phyloP scores from a whole-genome alignment of 2,329 filamentous ascomycete genomes.

The Colletotrichum agaves region DNA sequence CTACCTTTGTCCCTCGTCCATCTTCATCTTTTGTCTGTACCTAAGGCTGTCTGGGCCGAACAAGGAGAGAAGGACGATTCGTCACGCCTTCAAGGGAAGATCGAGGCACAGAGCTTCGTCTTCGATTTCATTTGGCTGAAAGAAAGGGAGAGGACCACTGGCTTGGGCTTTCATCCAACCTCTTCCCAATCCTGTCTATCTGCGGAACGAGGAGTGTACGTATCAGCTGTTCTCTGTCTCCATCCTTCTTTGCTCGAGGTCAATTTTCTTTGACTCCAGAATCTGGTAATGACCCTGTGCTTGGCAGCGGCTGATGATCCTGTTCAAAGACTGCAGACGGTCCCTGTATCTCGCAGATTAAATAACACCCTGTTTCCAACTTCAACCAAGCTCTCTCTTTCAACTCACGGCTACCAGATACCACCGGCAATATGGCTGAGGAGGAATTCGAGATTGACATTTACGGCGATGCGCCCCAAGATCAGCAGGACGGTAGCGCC shows the following conservation, averaged over 20 bases:
- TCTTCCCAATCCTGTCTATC: slow-evolving; percentile 37
- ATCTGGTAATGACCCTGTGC: slow-evolving; percentile 34
- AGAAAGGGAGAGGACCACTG: slow-evolving; percentile 32
- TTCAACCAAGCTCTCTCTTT: slow-evolving; percentile 26
- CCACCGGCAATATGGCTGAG: slow-evolving; percentile 67
- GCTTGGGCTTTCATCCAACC: slow-evolving; percentile 37
- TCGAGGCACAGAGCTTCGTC: slow-evolving; percentile 74
- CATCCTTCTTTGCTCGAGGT: slow-evolving; percentile 41
- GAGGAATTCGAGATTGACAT: slow-evolving; percentile 80
- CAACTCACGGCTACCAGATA: slow-evolving; percentile 33
- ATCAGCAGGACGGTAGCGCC: slow-evolving; percentile 52
- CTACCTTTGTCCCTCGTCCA: slow-evolving; percentile 30
- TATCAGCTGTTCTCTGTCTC: slow-evolving; percentile 56
- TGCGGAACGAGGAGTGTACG: slow-evolving; percentile 62
- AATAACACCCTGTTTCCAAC: slow-evolving; percentile 38
- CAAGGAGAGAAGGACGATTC: slow-evolving; percentile 19
- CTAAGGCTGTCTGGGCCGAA: slow-evolving; percentile 38
- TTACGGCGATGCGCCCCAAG: slow-evolving; percentile 68
- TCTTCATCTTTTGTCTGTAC: slow-evolving; percentile 37
- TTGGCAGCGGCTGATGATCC: slow-evolving; percentile 36
- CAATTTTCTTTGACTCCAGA: slow-evolving; percentile 26
- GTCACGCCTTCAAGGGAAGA: slow-evolving; percentile 39
- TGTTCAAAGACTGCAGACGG: slow-evolving; percentile 47
- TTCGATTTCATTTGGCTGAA: slow-evolving; percentile 52
- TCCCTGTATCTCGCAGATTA: slow-evolving; percentile 51